Base-by-base conservation (phyloP, 164 flowering plant species). In the Vitis labrusca region DNA sequence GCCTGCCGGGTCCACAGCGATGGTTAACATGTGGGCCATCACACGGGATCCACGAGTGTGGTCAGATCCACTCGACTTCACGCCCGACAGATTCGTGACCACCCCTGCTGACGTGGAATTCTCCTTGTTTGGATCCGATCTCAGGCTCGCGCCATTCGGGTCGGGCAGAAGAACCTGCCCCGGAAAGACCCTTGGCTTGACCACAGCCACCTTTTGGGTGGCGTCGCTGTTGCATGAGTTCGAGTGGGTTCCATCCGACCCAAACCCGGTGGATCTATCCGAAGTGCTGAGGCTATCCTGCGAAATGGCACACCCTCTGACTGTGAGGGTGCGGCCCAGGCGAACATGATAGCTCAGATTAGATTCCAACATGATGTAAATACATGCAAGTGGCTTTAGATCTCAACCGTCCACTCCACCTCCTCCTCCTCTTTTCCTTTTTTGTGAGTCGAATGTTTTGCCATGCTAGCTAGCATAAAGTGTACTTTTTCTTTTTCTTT, bases 91-190 rank as follows among this genome's bases (percentile, higher is more conserved):
- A 73, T 90, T 90, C 67, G 3, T 83, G 16, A 3, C 5, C 37
- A 8, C 61, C 4, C 68, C 23, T 3, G 71, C 55, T 8, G 84
- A 76, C 19, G 68, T 57, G 64, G 90, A 85, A 48, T 77, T 89
- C 9, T 79, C 86, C 0, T 72, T 90, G 1, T 23, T 84, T 53
- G 96, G 96, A 1, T 83, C 88, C 5, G 93, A 90, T 62, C 78
- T 90, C 1, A 79, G 90, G 76, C 80, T 90, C 14, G 96, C 93
- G 1, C 96, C 93, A 1, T 90, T 91, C 62, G 96, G 96, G 68
- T 80, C 96, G 64, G 96, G 96, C 1, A 67, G 88, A 23, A 59
- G 96, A 72, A 68, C 65, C 10, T 90, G 96, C 69, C 96, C 96
- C 8, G 96, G 96, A 1, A 88, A 83, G 84, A 44, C 77, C 0